Evolutionary conservation across 2,329 filamentous ascomycete species (phyloP).

Genomic region (Botrytis squamosa): DNA sequence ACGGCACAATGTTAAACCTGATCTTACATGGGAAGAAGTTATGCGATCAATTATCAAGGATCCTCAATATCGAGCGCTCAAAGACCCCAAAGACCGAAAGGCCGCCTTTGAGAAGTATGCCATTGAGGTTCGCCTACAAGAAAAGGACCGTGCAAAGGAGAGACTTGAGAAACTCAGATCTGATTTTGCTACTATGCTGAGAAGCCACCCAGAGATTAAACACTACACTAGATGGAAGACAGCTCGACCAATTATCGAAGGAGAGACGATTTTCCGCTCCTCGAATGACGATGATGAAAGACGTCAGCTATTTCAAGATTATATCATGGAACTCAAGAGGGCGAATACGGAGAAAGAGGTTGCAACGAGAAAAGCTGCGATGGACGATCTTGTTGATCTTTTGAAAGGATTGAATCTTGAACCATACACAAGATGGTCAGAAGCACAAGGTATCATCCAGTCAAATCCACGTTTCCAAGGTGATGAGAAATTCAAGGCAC

Average conservation of each 20-base stretch:
- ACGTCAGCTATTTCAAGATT: slow-evolving; percentile 89
- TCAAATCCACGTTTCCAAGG: slow-evolving; percentile 73
- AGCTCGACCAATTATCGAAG: slow-evolving; percentile 88
- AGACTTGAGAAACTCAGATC: slow-evolving; percentile 85
- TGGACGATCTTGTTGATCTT: slow-evolving; percentile 78
- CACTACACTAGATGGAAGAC: slow-evolving; percentile 98
- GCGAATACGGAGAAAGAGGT: slow-evolving; percentile 73
- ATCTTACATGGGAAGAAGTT: slow-evolving; percentile 91
- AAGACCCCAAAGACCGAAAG: slow-evolving; percentile 87
- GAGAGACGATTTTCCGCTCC: slow-evolving; percentile 91
- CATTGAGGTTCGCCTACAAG: slow-evolving; percentile 82
- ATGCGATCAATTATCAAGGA: slow-evolving; percentile 86
- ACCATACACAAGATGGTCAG: slow-evolving; percentile 91
- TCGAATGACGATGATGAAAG: slow-evolving; percentile 86
- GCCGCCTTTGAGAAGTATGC: slow-evolving; percentile 94
- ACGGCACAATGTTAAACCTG: slow-evolving; percentile 79
- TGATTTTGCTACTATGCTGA: slow-evolving; percentile 95
- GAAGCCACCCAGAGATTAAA: slow-evolving; percentile 94
- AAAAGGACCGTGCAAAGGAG: slow-evolving; percentile 93
- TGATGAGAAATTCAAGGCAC: slow-evolving; percentile 80
- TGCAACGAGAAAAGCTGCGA: slow-evolving; percentile 70
- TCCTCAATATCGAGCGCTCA: slow-evolving; percentile 87
- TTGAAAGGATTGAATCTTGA: slow-evolving; percentile 80
- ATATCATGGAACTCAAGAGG: slow-evolving; percentile 81
- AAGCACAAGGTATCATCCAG: slow-evolving; percentile 80